Conservation (phyloP, 139 green algal genomes). For the Volvox reticuliferus region DNA sequence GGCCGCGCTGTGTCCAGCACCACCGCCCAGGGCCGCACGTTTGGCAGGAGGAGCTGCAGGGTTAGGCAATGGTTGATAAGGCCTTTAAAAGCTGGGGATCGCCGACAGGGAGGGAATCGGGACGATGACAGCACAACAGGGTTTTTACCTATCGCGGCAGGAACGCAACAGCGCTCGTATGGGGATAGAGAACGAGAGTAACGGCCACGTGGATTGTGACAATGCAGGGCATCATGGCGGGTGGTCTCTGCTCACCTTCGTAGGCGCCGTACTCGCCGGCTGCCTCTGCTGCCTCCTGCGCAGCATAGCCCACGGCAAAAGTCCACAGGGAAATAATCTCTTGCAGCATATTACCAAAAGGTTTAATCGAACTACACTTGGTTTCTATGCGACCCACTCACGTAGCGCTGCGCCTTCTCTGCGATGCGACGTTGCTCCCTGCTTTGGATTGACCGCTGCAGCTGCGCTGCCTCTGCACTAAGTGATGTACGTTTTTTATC, state of each 20-base stretch:
- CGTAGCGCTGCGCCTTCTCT: slow-evolving; percentile 34
- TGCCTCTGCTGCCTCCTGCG: slow-evolving; percentile 33
- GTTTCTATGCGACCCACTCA: slow-evolving; percentile 9
- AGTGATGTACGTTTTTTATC: slow-evolving; percentile 32
- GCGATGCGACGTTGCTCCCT: slow-evolving; percentile 45
- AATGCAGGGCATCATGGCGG: no score
- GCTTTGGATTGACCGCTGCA: slow-evolving; percentile 39
- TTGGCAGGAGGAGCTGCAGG: slow-evolving; percentile 7
- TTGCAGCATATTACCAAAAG: neutral
- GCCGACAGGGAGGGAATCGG: no score
- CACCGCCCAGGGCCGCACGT: neutral
- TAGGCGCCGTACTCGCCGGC: slow-evolving; percentile 27
- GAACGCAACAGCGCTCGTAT: no score
- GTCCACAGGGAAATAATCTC: neutral
- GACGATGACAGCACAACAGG: no score
- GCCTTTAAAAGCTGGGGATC: no score
- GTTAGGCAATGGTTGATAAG: neutral
- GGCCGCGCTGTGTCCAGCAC: neutral
- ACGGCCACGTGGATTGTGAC: no score
- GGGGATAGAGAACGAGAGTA: no score
- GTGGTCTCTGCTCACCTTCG: slow-evolving; percentile 1
- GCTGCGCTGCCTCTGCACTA: slow-evolving; percentile 38
- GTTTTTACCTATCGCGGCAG: no score
- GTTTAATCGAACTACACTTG: no score
- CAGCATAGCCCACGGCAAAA: neutral